Percentiles rank a stretch among this genome's conserved stretches.
Conservation (phyloP, 371 early-diverging fungal species). For the Lichtheimia corymbifera region DNA sequence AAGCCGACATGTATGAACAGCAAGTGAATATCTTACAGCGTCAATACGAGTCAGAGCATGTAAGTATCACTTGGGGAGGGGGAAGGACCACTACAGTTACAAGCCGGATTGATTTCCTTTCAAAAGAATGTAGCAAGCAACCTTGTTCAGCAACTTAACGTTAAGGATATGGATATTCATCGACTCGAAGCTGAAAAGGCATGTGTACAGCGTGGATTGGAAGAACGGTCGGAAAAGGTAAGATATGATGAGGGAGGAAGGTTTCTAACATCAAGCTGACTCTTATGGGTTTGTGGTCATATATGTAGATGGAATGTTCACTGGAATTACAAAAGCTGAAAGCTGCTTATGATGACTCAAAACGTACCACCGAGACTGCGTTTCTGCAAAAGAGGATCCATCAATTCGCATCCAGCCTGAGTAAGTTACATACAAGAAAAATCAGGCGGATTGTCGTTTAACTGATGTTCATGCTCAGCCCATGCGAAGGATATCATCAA, state of each 20-base stretch:
- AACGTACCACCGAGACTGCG: not conserved
- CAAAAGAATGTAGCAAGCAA: not conserved
- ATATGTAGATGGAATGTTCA: not conserved
- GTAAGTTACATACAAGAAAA: not conserved
- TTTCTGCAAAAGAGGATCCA: not conserved
- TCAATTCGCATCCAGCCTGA: not conserved
- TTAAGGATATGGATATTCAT: not conserved
- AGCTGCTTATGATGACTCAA: not conserved
- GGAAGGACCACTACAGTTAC: not conserved
- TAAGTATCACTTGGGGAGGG: not conserved
- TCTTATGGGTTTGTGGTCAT: not conserved
- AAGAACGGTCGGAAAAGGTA: not conserved
- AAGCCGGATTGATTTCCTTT: not conserved
- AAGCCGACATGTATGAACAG: not conserved
- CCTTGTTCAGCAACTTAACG: not conserved
- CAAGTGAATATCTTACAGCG: not conserved
- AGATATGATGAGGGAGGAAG: not conserved
- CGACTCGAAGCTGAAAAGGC: not conserved
- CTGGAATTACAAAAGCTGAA: not conserved
- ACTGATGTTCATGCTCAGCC: not conserved
- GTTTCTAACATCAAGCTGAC: not conserved
- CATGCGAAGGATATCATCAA: not conserved
- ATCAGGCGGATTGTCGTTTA: not conserved
- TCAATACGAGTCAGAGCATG: not conserved
- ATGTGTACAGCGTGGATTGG: not conserved